These are phyloP conservation scores for Malassezia nana DNA, from an alignment of 1,284 basidiomycete genomes.

Conservation along the genomic window DNA sequence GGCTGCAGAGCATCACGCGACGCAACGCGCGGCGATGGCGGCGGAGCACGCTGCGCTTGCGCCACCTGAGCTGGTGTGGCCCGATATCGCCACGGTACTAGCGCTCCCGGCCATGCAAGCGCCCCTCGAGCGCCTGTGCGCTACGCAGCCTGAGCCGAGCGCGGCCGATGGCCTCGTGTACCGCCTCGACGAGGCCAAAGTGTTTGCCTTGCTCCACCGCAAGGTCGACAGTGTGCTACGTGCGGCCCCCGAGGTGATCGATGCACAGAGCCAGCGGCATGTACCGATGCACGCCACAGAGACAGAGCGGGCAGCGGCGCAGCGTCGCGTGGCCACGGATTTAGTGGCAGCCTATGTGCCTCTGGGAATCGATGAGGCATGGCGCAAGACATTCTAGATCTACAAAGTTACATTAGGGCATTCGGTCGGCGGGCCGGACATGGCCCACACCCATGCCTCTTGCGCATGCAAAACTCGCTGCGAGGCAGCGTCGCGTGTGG, in stretches of 20 bases:
- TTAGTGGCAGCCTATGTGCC: conserved; percentile 2
- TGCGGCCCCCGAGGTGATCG: conserved; percentile 7
- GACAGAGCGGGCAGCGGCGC: background rate
- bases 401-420: background rate
- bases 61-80: background rate
- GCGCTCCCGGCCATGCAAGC: background rate
- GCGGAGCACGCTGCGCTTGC: background rate
- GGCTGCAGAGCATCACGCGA: conserved; percentile 10
- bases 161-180: conserved; percentile 9
- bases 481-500: background rate
- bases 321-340: background rate
- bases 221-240: background rate
- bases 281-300: background rate
- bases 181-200: background rate
- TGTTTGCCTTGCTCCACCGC: background rate
- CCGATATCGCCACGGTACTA: conserved; percentile 6
- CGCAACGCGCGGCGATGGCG: background rate
- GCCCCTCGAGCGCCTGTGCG: conserved; percentile 11
- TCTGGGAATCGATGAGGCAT: background rate
- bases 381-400: background rate
- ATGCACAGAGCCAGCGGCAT: background rate
- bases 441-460: conserved; percentile 13
- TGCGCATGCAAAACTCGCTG: background rate
- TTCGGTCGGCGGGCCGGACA: background rate
- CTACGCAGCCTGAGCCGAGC: conserved; percentile 2